phyloP scores from a whole-genome alignment of 2,329 filamentous ascomycete species.

The Aspergillus flavus region DNA sequence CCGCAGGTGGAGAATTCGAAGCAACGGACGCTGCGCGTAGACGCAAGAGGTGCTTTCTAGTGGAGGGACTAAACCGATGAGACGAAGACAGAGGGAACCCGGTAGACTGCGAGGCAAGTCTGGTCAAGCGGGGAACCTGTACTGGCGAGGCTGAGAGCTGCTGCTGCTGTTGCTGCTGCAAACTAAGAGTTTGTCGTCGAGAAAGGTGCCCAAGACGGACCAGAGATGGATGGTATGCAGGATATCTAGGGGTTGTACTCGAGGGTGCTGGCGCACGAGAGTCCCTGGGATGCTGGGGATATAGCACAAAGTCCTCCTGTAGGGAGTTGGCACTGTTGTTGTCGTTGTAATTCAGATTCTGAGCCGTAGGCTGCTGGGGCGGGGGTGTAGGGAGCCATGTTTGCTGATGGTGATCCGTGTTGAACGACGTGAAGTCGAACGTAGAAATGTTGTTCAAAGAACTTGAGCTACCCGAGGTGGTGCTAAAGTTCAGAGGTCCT shows the following conservation, averaged over 20 bases:
- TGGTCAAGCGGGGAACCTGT: slow-evolving; percentile 44
- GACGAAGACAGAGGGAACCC: slow-evolving; percentile 43
- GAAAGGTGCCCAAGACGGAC: slow-evolving; percentile 36
- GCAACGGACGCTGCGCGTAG: slow-evolving; percentile 42
- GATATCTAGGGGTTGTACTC: slow-evolving; percentile 42
- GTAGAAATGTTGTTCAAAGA: slow-evolving; percentile 39
- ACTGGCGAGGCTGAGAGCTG: slow-evolving; percentile 38
- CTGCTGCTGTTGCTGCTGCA: slow-evolving; percentile 37
- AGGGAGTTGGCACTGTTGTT: slow-evolving; percentile 35
- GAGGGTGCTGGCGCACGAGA: slow-evolving; percentile 37
- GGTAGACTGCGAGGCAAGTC: slow-evolving; percentile 41
- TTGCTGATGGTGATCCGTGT: slow-evolving; percentile 52
- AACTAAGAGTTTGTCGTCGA: slow-evolving; percentile 40
- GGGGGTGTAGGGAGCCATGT: slow-evolving; percentile 51
- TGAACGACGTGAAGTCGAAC: slow-evolving; percentile 51
- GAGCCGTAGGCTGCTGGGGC: slow-evolving; percentile 46
- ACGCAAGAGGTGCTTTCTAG: slow-evolving; percentile 34
- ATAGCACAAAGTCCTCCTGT: slow-evolving; percentile 51
- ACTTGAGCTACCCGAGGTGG: slow-evolving; percentile 48
- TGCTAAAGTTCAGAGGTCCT: slow-evolving; percentile 51
- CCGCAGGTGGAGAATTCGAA: slow-evolving; percentile 35
- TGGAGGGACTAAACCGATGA: slow-evolving; percentile 39
- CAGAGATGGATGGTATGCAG: slow-evolving; percentile 36
- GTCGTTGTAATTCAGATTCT: slow-evolving; percentile 35
- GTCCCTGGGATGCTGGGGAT: slow-evolving; percentile 40